phyloP scores from a whole-genome alignment of 306 rosid genomes.

The Cucurbita maxima region DNA sequence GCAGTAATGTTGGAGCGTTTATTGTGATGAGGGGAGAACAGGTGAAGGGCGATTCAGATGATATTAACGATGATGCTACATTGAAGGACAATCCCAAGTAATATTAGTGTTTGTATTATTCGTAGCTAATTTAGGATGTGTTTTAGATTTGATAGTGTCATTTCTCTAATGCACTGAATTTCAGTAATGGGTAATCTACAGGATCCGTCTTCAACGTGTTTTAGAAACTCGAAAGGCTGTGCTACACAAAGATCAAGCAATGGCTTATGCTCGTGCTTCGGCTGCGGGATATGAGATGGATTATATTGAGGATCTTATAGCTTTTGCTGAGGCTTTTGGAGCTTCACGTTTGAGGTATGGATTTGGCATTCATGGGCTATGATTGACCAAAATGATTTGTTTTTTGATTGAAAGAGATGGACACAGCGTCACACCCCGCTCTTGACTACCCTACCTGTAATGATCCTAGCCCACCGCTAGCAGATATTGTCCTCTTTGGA shows the following conservation, averaged over 20 bases:
- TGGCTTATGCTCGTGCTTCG: constrained; percentile 98
- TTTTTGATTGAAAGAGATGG: neutral
- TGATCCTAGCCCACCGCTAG: too few species aligned
- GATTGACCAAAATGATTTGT: neutral
- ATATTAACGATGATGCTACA: constrained; percentile 29
- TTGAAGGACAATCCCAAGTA: constrained; percentile 85
- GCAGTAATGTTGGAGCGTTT: constrained; percentile 12
- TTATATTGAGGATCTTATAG: constrained; percentile 66
- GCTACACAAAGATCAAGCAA: constrained; percentile 90
- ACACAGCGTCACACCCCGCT: neutral
- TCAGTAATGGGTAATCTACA: constrained; percentile 30
- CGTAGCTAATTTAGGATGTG: neutral
- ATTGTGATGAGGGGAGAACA: constrained; percentile 17
- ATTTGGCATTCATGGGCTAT: neutral
- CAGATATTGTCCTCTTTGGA: too few species aligned
- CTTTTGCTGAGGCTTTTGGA: constrained; percentile 85
- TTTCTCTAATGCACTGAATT: constrained; percentile 18
- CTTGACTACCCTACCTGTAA: too few species aligned
- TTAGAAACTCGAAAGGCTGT: constrained; percentile 76
- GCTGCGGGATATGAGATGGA: constrained; percentile 76
- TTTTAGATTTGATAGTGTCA: neutral
- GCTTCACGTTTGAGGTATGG: constrained; percentile 86
- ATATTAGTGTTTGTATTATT: constrained; percentile 6
- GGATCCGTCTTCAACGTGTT: constrained; percentile 86
- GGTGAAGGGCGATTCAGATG: constrained; percentile 34